Conservation (phyloP, 768 basidiomycete genomes). For the Leccinum imitatum region DNA sequence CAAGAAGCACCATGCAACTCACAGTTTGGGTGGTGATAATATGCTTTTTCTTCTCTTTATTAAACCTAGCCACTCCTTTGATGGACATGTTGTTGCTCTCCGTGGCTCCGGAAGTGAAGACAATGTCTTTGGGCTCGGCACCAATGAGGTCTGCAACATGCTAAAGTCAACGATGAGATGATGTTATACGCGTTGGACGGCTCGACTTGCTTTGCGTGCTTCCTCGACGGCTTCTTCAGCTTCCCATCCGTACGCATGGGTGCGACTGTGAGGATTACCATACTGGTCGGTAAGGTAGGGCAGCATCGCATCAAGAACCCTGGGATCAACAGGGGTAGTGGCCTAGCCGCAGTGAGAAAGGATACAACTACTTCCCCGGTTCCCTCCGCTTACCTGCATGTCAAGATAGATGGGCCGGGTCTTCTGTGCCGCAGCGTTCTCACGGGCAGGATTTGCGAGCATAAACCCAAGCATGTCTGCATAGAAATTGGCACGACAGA, state of each 20-base stretch:
- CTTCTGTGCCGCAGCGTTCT: slow-evolving; percentile 57
- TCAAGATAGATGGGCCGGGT: slow-evolving; percentile 94
- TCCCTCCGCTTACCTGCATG: slow-evolving; percentile 70
- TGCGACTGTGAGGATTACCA: slow-evolving; percentile 97
- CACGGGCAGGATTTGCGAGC: slow-evolving; percentile 60
- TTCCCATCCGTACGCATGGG: slow-evolving; percentile 99
- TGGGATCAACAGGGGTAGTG: slow-evolving; percentile 95
- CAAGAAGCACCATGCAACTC: slow-evolving; percentile 26
- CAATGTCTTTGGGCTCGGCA: slow-evolving; percentile 91
- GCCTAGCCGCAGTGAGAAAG: slow-evolving; percentile 51
- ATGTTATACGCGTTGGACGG: slow-evolving; percentile 6
- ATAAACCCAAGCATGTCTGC: slow-evolving; percentile 91
- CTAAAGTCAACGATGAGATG: slow-evolving; percentile 38
- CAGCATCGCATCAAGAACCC: slow-evolving; percentile 95
- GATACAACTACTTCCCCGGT: background rate
- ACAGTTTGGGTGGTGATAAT: slow-evolving; percentile 95
- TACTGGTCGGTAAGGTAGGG: slow-evolving; percentile 94
- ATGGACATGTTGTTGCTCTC: slow-evolving; percentile 98
- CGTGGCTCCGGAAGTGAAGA: slow-evolving; percentile 98
- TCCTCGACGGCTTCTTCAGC: slow-evolving; percentile 93
- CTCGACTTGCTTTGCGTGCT: slow-evolving; percentile 67
- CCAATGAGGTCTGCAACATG: slow-evolving; percentile 91
- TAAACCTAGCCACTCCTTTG: slow-evolving; percentile 95
- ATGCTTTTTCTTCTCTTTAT: slow-evolving; percentile 90
- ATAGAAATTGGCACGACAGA: slow-evolving; percentile 3